Base-by-base conservation (phyloP, 805 yeast species). In the Metschnikowia borealis region DNA sequence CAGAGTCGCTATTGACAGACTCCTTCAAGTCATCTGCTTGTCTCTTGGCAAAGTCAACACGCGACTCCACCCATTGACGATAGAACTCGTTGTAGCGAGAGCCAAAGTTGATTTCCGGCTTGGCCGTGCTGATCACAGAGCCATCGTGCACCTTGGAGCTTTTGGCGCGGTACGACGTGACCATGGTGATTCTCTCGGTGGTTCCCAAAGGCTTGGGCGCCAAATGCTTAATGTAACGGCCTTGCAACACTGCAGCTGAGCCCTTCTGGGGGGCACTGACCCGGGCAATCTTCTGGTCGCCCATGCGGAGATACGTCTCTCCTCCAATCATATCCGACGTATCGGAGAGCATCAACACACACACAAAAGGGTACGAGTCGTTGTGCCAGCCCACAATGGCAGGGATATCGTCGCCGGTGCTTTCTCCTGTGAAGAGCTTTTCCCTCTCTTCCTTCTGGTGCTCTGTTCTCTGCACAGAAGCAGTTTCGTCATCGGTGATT, bases 361-460 rank as follows among this genome's bases (percentile, higher is more conserved):
- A 82, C 17, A 81, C 85, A 60, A 80, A 80, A 14, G 85, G 85
- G 49, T 80, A 81, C n/a, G 82, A 74, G 60, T 82, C 87, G 48
- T 69, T 62, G 67, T 82, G 86, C 87, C 87, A 82, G 31, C 80
- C 79, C 34, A 81, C 83, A 39, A 81, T 73, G 20, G 82, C 84
- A 11, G 81, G 81, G 45, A 79, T 70, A 38, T 75, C 74, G 5
- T 61, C 64, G 33, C 69, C 74, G 18, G 63, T 60, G 34, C 57
- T 45, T 11, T 50, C 53, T 15, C 56, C 58, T 7, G 48, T 17
- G 41, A 55, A 54, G 23, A 47, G 48, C 20, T 33, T 38, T 34
- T 53, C 50, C 3, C 58, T 20, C 31, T 49, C 44, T 13, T 44
- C 44, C 17, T 47, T 37, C n/a, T 48, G 53, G 44, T 48, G 44